Evolutionary conservation across 2,329 filamentous ascomycete genomes (phyloP), one percentile per base, ranked within the genome.

Genomic region (Colletotrichum sp.): DNA sequence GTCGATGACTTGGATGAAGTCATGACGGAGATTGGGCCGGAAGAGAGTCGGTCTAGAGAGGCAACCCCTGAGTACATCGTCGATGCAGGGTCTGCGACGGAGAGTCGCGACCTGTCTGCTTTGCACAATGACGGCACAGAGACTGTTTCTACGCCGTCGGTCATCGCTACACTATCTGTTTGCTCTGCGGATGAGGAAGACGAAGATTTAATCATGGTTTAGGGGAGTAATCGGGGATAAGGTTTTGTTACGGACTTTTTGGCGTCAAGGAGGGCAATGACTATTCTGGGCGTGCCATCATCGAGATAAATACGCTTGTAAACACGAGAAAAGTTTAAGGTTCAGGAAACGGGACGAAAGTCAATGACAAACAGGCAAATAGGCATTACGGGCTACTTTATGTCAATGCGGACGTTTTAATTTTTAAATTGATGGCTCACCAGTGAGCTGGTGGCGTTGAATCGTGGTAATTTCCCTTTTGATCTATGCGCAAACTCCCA

Each of bases 151-250:
- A 18, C 32, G 16, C 24, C 30, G 7, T 55, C 60, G 26, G 21
- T 13, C 10, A 26, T 21, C 24, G 18, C 12, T 18, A 57, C 39
- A 3, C 15, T 36, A 6, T 67, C 39, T 15, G 26, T 26, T 57
- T 36, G 39, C 21, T 36, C 43, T 34, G 26, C 72, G 12, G 43
- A 67, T 24, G 70, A 75, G 7, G 69, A 72, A 15, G 76, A 78
- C 55, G 78, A 75, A 32, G 76, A 77, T 34, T 6, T 70, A 28
- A 59, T 76, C 16, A 69, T 77, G 24, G 24, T 76, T n/a, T 77
- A 68, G 21, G 30, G 18, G 43, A 21, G 43, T 52, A 52, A 52
- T 52, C n/a, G 43, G 43, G 12, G n/a, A 52, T 13, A 52, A 21
- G 43, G 43, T 13, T 52, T 21, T 10, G 18, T 48, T 48, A n/a